These are phyloP conservation scores for Drechslerella coelobrocha DNA, from an alignment of 2,329 filamentous ascomycete species.

Conservation along the genomic window DNA sequence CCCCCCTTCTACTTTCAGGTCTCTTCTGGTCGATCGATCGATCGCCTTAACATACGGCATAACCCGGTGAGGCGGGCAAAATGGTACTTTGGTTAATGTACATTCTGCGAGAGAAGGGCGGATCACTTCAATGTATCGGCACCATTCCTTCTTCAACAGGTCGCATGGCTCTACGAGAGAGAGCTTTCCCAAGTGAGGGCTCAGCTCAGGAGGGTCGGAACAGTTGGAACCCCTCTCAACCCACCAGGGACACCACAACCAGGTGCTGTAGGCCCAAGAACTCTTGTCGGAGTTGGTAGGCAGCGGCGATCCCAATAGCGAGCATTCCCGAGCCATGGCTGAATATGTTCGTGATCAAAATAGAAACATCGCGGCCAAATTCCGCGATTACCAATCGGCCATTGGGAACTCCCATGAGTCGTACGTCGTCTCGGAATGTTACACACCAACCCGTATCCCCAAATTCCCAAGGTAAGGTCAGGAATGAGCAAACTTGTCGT, in stretches of 20 bases:
- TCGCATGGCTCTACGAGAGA: conserved; percentile 89
- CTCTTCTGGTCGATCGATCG: not conserved
- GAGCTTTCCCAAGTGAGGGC: conserved; percentile 88
- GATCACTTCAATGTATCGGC: conserved; percentile 81
- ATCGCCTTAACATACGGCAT: not conserved
- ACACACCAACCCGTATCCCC: conserved; percentile 32
- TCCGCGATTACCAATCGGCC: conserved; percentile 42
- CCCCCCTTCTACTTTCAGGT: not conserved
- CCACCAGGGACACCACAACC: conserved; percentile 39
- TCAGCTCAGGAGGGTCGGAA: conserved; percentile 75
- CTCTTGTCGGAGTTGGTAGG: conserved; percentile 37
- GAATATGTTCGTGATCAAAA: conserved; percentile 2
- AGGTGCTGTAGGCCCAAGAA: conserved; percentile 27
- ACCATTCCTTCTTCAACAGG: conserved; percentile 88
- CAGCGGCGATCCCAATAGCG: not conserved
- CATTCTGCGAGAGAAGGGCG: conserved; percentile 63
- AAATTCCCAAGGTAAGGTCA: conserved; percentile 42
- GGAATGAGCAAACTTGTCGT: conserved; percentile 5
- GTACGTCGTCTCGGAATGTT: conserved; percentile 47
- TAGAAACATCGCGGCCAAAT: conserved; percentile 33
- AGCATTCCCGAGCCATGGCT: not conserved
- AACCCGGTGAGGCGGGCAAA: not conserved
- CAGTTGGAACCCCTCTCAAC: conserved; percentile 47
- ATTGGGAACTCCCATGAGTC: conserved; percentile 42
- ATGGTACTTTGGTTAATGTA: conserved; percentile 67